Evolutionary conservation across 2,329 filamentous ascomycete genomes (phyloP).

Genomic region (Fusarium odoratissimum): DNA sequence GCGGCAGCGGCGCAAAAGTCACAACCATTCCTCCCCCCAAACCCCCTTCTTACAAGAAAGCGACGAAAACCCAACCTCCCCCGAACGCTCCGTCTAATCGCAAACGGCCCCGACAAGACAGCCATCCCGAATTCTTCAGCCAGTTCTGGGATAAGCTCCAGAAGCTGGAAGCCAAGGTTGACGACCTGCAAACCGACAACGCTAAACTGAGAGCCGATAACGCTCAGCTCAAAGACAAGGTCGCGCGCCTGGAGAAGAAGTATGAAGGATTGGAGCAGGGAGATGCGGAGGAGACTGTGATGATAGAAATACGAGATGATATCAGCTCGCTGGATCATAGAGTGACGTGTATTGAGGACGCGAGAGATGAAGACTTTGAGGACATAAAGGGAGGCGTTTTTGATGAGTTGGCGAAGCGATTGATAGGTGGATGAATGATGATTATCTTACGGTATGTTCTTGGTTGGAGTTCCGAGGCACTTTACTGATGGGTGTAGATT

Average conservation of each 20-base stretch:
- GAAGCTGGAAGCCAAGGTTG: constrained; percentile 16
- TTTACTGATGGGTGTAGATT: neutral
- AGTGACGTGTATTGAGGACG: constrained; percentile 7
- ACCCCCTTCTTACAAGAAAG: constrained; percentile 6
- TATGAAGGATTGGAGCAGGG: neutral
- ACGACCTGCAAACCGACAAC: constrained; percentile 6
- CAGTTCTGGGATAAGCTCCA: constrained; percentile 17
- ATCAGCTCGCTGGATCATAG: constrained; percentile 2
- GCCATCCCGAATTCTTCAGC: neutral
- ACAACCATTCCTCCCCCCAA: neutral
- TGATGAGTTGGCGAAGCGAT: constrained; percentile 15
- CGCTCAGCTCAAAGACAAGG: neutral
- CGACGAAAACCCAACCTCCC: neutral
- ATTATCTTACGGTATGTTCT: neutral
- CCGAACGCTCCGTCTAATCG: neutral
- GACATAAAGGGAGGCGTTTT: constrained; percentile 17
- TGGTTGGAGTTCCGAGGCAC: neutral
- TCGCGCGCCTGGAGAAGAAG: constrained; percentile 1
- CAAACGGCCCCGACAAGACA: constrained; percentile 18
- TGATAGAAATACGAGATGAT: constrained; percentile 20
- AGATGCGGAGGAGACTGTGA: constrained; percentile 1
- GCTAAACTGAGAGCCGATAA: constrained; percentile 2
- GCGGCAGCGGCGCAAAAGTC: constrained; percentile 2
- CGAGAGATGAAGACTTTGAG: neutral
- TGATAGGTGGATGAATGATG: neutral